phyloP scores from a whole-genome alignment of 768 basidiomycete species.

The Trametes cingulata region DNA sequence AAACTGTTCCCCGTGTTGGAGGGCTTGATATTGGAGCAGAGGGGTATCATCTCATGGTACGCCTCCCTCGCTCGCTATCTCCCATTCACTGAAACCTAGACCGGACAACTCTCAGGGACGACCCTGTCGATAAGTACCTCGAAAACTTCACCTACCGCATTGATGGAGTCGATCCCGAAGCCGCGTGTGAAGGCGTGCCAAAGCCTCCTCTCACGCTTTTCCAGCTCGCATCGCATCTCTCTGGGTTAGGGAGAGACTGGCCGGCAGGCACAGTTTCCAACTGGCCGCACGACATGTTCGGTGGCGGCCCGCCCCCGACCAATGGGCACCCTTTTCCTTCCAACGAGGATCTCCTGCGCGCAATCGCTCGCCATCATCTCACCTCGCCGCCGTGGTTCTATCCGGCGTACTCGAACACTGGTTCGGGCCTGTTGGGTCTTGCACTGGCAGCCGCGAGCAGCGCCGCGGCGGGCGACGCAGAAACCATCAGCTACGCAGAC shows the following conservation, averaged over 20 bases:
- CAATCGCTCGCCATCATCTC: conserved; percentile 41
- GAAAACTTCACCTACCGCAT: conserved; percentile 37
- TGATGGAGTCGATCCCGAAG: conserved; percentile 21
- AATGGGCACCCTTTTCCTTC: conserved; percentile 36
- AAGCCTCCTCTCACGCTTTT: conserved; percentile 27
- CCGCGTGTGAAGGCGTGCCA: background rate
- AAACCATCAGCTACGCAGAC: conserved; percentile 34
- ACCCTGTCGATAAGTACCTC: conserved; percentile 48
- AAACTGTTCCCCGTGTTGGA: conserved; percentile 54
- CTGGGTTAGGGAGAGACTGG: conserved; percentile 38
- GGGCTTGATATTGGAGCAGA: conserved; percentile 49
- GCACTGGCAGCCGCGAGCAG: conserved; percentile 37
- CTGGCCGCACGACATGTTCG: conserved; percentile 43
- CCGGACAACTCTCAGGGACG: conserved; percentile 40
- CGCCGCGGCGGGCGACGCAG: background rate
- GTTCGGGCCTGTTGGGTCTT: conserved; percentile 36
- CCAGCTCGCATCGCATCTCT: conserved; percentile 34
- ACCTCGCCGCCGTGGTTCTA: conserved; percentile 45
- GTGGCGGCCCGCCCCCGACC: conserved; percentile 30
- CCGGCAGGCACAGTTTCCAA: conserved; percentile 35
- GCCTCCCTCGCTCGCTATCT: too few species aligned
- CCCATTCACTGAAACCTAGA: too few species aligned
- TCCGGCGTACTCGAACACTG: conserved; percentile 45
- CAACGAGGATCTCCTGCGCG: conserved; percentile 35
- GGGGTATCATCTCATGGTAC: conserved; percentile 37